Base-by-base conservation (phyloP, 257 asterid genomes). In the Lithospermum erythrorhizon region DNA sequence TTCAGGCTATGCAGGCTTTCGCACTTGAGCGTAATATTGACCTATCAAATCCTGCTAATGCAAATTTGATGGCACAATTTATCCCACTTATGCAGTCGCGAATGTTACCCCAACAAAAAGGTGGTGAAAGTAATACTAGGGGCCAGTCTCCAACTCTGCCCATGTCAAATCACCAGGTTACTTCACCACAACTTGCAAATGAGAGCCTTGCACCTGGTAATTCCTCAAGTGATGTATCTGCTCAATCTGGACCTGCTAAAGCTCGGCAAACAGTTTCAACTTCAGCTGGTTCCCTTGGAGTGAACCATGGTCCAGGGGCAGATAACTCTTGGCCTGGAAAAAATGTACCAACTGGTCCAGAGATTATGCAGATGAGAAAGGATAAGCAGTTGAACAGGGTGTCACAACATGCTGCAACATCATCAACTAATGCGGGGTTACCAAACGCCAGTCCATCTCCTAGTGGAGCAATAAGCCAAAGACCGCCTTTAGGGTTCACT, bases 21-120 rank as follows among this genome's bases (percentile, higher is more conserved):
- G 99, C 96, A 9, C 83, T 75, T 68, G 99, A 89, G 65, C 96
- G 82, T 75, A 86, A 83, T 72, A 86, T 93, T 73, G 97, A 93
- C 72, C 81, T 89, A 76, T 84, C 97, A 51, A 72, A 78, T 73
- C 99, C 99, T 66, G 89, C 91, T 41, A 87, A 84, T 82, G 97
- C 94, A 58, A 80, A 68, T 75, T 64, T 85, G 67, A 75, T 89
- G 59, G 86, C 95, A 19, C 99, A 93, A 67, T 81, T 93, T 45
- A 65, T 82, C 63, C 90, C 90, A 19, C 67, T 80, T 54, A 76
- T 93, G 90, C 98, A 93, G 76, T 77, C 91, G 70, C 79, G 93
- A 75, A 83, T 87, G 89, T 75, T 58, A 68, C 71, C 91, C 54
- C 99, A 84, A 59, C 99, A 85, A 58, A 87, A 81, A 72, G 72